phyloP scores from a whole-genome alignment of 2,329 filamentous ascomycete genomes.

The Periconia macrospinosa region DNA sequence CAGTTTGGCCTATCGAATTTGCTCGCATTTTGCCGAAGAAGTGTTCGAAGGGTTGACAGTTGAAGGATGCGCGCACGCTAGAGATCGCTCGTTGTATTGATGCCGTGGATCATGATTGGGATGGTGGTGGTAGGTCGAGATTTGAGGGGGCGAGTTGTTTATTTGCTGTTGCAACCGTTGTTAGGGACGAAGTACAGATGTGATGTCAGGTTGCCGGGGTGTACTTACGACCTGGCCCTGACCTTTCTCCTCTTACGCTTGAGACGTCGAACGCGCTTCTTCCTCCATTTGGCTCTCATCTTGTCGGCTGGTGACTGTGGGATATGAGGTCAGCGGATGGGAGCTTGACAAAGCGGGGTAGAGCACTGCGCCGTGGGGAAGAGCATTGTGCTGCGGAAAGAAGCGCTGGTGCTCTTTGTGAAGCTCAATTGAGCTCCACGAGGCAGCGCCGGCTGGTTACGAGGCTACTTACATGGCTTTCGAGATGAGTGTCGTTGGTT shows the following conservation, averaged over 20 bases:
- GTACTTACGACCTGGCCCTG: constrained; percentile 87
- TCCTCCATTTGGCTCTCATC: constrained; percentile 99
- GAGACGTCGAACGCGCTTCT: constrained; percentile 98
- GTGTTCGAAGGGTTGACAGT: constrained; percentile 19
- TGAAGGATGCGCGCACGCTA: constrained; percentile 26
- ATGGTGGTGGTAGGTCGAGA: constrained; percentile 34
- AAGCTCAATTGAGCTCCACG: constrained; percentile 28
- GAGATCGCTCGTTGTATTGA: constrained; percentile 28
- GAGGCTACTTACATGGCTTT: constrained; percentile 44
- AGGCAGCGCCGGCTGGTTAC: constrained; percentile 3
- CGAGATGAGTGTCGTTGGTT: constrained; percentile 48
- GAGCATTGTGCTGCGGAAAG: not conserved
- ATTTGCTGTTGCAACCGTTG: constrained; percentile 42
- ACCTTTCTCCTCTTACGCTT: constrained; percentile 99
- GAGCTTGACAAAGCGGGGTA: constrained; percentile 11
- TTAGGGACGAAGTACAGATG: constrained; percentile 9
- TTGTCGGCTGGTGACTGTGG: constrained; percentile 45
- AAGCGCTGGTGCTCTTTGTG: constrained; percentile 5
- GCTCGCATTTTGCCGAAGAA: constrained; percentile 31
- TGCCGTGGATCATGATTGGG: constrained; percentile 29
- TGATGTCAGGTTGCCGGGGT: not conserved
- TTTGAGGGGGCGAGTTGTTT: constrained; percentile 51
- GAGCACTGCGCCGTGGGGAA: constrained; percentile 5
- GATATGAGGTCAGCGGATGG: constrained; percentile 29
- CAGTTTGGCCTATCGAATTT: constrained; percentile 15